Evolutionary conservation across 495 filamentous ascomycete genomes (phyloP).

Genomic region (Copromyces sp.): DNA sequence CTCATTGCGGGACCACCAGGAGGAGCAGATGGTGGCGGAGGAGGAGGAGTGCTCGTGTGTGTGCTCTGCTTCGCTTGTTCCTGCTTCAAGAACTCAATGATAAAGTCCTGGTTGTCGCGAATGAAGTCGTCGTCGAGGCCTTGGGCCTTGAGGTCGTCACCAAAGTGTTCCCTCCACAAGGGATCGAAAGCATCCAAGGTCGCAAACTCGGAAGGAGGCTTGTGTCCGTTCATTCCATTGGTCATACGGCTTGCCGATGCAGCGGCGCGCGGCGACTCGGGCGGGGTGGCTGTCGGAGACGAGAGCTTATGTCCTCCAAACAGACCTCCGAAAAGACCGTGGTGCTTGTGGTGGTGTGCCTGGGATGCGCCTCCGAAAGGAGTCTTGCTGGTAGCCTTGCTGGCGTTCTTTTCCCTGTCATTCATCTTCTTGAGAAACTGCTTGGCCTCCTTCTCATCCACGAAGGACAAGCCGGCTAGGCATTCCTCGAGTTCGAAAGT

Average conservation of each 20-base stretch:
- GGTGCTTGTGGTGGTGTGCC: slow-evolving; percentile 31
- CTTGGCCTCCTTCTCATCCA: slow-evolving; percentile 92
- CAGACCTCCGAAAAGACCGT: slow-evolving; percentile 51
- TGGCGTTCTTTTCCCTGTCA: slow-evolving; percentile 85
- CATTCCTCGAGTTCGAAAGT: slow-evolving; percentile 91
- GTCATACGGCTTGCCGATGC: slow-evolving; percentile 40
- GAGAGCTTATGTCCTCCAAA: slow-evolving; percentile 61
- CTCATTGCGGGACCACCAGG: slow-evolving; percentile 19
- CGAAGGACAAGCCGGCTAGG: slow-evolving; percentile 80
- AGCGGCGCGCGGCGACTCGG: slow-evolving; percentile 39
- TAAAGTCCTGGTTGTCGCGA: slow-evolving; percentile 86
- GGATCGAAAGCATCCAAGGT: slow-evolving; percentile 77
- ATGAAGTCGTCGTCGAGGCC: slow-evolving; percentile 91
- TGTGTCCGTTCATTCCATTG: slow-evolving; percentile 26
- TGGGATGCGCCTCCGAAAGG: slow-evolving; percentile 56
- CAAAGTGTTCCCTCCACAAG: slow-evolving; percentile 70
- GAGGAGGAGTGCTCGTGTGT: slow-evolving; percentile 43
- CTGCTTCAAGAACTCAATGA: slow-evolving; percentile 79
- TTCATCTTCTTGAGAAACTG: slow-evolving; percentile 91
- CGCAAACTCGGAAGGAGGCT: slow-evolving; percentile 41
- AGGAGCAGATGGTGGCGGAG: slow-evolving; percentile 40
- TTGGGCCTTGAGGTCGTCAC: slow-evolving; percentile 67
- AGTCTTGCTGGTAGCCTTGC: slow-evolving; percentile 68
- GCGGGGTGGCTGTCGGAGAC: slow-evolving; percentile 41
- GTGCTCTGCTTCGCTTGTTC: slow-evolving; percentile 50